A percentile compares a stretch with the other conserved stretches of the same genome.
These are phyloP conservation scores for Physocladia obscura DNA, from an alignment of 192 early-diverging fungal genomes.

Conservation along the genomic window DNA sequence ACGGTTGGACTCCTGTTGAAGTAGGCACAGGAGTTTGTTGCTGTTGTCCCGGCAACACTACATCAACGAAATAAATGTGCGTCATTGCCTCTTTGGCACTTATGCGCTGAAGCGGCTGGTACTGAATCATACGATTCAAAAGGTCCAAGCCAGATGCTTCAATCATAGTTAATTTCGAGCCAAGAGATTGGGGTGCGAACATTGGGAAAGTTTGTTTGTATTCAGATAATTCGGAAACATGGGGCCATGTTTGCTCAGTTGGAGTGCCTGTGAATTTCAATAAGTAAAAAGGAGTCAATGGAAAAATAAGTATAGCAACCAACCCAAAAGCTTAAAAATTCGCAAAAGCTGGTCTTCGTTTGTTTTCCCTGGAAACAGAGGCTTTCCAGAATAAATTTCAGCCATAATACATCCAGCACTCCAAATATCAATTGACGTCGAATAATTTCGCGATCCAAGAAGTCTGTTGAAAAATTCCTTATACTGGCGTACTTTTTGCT, in stretches of 20 bases:
- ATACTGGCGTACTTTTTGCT: too few species aligned
- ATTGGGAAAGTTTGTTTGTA: slow-evolving; percentile 77
- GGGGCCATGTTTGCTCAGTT: slow-evolving; percentile 76
- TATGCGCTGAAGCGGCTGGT: slow-evolving; percentile 77
- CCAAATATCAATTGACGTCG: slow-evolving; percentile 97
- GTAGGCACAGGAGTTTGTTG: not conserved
- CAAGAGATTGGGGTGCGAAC: slow-evolving; percentile 69
- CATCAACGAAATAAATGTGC: slow-evolving; percentile 68
- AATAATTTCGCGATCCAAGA: slow-evolving; percentile 90
- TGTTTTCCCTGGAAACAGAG: slow-evolving; percentile 92
- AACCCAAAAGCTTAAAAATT: slow-evolving; percentile 86
- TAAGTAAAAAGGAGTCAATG: too few species aligned
- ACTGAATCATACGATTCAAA: slow-evolving; percentile 71
- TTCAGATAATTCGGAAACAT: slow-evolving; percentile 82
- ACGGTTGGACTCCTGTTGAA: slow-evolving; percentile 29
- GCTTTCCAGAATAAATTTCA: slow-evolving; percentile 73
- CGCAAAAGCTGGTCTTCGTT: slow-evolving; percentile 84
- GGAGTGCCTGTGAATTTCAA: slow-evolving; percentile 57
- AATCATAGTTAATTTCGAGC: slow-evolving; percentile 76
- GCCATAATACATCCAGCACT: slow-evolving; percentile 98
- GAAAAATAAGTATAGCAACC: slow-evolving; percentile 35
- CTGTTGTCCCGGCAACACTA: not conserved
- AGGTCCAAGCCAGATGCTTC: slow-evolving; percentile 79
- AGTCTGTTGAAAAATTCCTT: slow-evolving; percentile 41
- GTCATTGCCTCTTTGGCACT: slow-evolving; percentile 74